Evolutionary conservation across 441 rosid genomes (phyloP).

Genomic region (Caryocar brasiliense): DNA sequence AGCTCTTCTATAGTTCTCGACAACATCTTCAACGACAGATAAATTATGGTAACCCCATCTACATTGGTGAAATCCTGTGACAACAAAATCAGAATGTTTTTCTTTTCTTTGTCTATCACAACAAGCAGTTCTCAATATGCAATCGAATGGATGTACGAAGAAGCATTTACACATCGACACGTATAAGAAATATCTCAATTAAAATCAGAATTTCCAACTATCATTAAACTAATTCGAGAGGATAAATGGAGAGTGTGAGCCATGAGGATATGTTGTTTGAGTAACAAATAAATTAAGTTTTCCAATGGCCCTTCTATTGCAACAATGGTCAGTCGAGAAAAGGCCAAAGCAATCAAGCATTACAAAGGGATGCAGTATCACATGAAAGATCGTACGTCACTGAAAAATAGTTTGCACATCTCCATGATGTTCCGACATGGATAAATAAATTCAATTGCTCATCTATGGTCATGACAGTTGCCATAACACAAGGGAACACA

Average conservation of each 20-base stretch:
- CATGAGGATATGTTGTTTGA: no score
- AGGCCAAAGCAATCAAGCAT: background rate
- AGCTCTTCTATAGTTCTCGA: constrained; percentile 65
- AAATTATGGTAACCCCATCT: constrained; percentile 97
- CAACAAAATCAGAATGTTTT: constrained; percentile 3
- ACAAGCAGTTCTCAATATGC: no score
- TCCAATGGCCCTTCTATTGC: no score
- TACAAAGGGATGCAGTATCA: background rate
- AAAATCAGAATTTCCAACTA: no score
- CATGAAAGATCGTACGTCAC: background rate
- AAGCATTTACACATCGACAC: no score
- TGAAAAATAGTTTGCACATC: background rate
- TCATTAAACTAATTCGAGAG: no score
- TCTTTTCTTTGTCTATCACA: background rate
- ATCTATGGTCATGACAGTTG: constrained; percentile 9
- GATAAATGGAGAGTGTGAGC: no score
- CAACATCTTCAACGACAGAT: constrained; percentile 90
- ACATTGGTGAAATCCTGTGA: constrained; percentile 87
- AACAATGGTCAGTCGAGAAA: background rate
- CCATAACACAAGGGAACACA: background rate
- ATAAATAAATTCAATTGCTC: background rate
- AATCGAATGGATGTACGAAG: no score
- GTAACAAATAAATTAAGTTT: no score
- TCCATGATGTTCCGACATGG: no score
- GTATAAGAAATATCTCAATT: no score